Conservation (phyloP, 768 basidiomycete genomes). For the Pleurotus platypus region DNA sequence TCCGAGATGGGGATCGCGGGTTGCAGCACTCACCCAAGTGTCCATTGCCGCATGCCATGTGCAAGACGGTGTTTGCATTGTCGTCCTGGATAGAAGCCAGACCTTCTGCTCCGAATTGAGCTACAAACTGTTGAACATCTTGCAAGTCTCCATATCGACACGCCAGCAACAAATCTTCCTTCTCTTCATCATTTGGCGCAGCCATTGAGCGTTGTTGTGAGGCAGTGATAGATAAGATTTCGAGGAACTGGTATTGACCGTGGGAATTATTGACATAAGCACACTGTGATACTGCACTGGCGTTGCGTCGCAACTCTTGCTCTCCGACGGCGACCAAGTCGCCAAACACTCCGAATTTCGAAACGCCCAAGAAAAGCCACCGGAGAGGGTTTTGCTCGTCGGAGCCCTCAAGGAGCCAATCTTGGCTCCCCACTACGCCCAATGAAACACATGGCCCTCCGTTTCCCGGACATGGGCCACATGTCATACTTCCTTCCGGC, state of each 20-base stretch:
- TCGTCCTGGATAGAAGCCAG: conserved; percentile 61
- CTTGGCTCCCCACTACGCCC: neutral
- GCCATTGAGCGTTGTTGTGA: conserved; percentile 12
- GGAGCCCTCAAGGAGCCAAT: neutral
- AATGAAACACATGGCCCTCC: conserved; percentile 3
- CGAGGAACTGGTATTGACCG: neutral
- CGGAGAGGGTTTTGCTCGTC: neutral
- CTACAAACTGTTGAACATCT: conserved; percentile 66
- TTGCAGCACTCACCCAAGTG: conserved; percentile 59
- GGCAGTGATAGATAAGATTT: neutral
- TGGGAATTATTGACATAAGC: neutral
- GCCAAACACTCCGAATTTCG: neutral
- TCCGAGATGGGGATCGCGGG: neutral
- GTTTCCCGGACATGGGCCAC: neutral
- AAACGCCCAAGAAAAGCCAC: conserved; percentile 2
- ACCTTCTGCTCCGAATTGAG: conserved; percentile 47
- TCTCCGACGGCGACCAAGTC: neutral
- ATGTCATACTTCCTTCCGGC: conserved; percentile 3
- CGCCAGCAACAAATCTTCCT: conserved; percentile 74
- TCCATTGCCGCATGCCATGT: conserved; percentile 89
- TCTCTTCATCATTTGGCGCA: conserved; percentile 45
- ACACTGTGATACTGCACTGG: neutral
- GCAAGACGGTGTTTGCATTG: conserved; percentile 74
- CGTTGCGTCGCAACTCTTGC: neutral
- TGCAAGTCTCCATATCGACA: conserved; percentile 88